Evolutionary conservation across 257 asterid species (phyloP), one percentile per base, ranked within the genome.

Genomic region (Eustoma russellianum): DNA sequence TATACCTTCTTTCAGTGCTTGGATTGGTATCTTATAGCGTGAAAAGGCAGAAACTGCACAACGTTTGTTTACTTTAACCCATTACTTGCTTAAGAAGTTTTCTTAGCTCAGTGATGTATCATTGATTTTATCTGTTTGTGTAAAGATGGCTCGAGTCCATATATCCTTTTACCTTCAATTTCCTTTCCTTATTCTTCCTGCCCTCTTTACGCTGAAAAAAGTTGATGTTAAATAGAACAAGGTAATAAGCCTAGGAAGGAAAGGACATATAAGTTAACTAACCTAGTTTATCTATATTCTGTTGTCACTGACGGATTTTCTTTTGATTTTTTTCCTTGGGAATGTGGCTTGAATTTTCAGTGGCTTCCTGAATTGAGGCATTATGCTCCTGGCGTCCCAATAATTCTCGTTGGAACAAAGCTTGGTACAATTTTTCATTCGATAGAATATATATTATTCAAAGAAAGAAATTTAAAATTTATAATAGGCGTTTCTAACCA

Each of bases 281-380:
- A 9, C 33, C 46, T 53, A 55, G 41, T 28, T 13, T 33, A 46
- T 43, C 6, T 41, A 33, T 28, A 48, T 14, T 16, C n/a, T 2
- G 61, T 17, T 54, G 10, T 34, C 59, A 51, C 68, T 62, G 64
- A 70, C 48, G 19, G 8, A 9, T 30, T 53, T 30, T 13, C 5
- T 50, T 7, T 44, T 55, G 28, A 41, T 15, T 49, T 46, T 59
- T 52, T 46, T 58, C 40, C 41, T 73, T 33, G 8, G 13, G 30
- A 24, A 24, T 50, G 11, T 44, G 59, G 53, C 40, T 18, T 60
- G 57, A 68, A 59, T 72, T 64, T 67, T 59, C 77, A 89, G 97
- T 89, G 97, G 97, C 74, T 86, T 77, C 93, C 94, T 71, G 97
- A 89, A 61, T 60, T 89, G 81, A 78, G 88, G 83, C 95, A 86